Percentiles rank a stretch among this genome's conserved stretches.
Conservation (phyloP, 345 rosid genomes). For the Nasturtium officinale region DNA sequence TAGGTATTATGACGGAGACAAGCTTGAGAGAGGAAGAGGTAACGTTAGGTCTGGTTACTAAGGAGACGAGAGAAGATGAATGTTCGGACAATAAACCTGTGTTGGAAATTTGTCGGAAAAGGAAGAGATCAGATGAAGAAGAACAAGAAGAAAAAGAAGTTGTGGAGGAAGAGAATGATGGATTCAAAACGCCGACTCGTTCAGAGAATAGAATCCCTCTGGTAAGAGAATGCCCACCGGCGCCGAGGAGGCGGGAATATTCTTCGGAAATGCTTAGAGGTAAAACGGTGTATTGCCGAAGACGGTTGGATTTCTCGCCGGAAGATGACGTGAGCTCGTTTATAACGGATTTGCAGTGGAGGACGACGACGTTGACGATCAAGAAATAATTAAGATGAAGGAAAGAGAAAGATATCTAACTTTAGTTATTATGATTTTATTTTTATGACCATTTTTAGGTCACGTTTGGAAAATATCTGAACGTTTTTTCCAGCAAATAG, state of each 20-base stretch:
- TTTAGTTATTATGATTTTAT: slow-evolving; percentile 12
- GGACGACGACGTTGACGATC: slow-evolving; percentile 36
- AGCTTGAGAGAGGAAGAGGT: slow-evolving; percentile 17
- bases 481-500: slow-evolving; percentile 20
- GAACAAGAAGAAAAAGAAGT: slow-evolving; percentile 17
- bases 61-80: slow-evolving; percentile 21
- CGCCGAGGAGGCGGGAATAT: slow-evolving; percentile 26
- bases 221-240: slow-evolving; percentile 40
- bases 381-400: slow-evolving; percentile 9
- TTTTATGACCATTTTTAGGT: slow-evolving; percentile 20
- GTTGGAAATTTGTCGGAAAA: slow-evolving; percentile 20
- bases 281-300: slow-evolving; percentile 26
- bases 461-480: slow-evolving; percentile 42
- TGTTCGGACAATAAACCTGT: slow-evolving; percentile 14
- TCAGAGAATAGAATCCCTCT: slow-evolving; percentile 38
- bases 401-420: not conserved
- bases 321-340: slow-evolving; percentile 13
- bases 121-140: slow-evolving; percentile 35
- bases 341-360: slow-evolving; percentile 38
- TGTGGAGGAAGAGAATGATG: slow-evolving; percentile 28
- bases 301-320: slow-evolving; percentile 32
- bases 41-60: not conserved
- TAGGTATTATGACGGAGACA: slow-evolving; percentile 28
- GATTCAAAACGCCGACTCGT: slow-evolving; percentile 42
- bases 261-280: slow-evolving; percentile 5